phyloP scores from a whole-genome alignment of 2,329 filamentous ascomycete genomes.

The Sordariomycetes sp. region DNA sequence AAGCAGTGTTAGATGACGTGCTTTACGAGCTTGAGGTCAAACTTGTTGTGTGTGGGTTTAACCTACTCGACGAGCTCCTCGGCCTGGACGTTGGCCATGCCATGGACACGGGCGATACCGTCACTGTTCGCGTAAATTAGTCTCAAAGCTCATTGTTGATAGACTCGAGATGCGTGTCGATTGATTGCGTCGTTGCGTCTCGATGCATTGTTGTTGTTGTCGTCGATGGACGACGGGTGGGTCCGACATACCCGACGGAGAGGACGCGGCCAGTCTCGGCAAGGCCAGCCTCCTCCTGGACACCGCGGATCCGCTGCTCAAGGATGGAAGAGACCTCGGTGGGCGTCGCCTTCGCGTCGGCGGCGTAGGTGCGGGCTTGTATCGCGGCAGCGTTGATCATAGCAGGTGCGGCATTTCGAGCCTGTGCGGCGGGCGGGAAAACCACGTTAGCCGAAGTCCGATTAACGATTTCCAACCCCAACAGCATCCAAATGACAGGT shows the following conservation, averaged over 20 bases:
- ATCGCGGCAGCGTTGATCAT: conserved; percentile 57
- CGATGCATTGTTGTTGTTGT: conserved; percentile 1
- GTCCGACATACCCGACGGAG: conserved; percentile 81
- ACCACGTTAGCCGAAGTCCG: conserved; percentile 38
- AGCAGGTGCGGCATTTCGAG: conserved; percentile 74
- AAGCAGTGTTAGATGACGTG: conserved; percentile 5
- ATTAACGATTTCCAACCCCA: conserved; percentile 5
- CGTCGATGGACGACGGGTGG: background rate
- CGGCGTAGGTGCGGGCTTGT: conserved; percentile 74
- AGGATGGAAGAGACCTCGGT: conserved; percentile 99
- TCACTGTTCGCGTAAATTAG: conserved; percentile 50
- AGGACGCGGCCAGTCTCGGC: conserved; percentile 98
- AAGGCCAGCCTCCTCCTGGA: conserved; percentile 90
- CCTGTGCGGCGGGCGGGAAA: conserved; percentile 39
- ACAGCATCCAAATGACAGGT: conserved; percentile 9
- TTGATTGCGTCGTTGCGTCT: background rate
- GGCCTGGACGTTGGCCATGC: conserved; percentile 99
- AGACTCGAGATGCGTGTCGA: background rate
- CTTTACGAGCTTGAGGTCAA: background rate
- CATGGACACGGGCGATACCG: conserved; percentile 99
- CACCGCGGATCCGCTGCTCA: conserved; percentile 97
- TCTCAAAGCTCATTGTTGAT: background rate
- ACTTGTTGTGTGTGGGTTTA: conserved; percentile 6
- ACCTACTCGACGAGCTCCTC: conserved; percentile 99
- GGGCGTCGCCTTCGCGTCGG: conserved; percentile 69